Percentiles rank a stretch among this genome's conserved stretches.
Conservation (phyloP, 139 green algal species). For the Coccomyxa sp. region DNA sequence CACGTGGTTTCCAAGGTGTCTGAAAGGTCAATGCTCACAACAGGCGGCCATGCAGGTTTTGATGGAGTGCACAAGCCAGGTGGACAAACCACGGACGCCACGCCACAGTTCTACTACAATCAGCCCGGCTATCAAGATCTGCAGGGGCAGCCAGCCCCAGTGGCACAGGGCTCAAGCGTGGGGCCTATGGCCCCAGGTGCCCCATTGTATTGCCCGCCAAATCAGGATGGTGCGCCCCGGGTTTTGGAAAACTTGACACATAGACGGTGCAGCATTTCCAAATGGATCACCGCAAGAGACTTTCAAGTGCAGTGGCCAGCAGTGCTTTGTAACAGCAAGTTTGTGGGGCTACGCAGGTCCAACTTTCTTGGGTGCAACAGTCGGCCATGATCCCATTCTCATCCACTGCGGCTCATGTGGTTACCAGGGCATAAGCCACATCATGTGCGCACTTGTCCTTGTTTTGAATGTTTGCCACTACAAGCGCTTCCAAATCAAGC, state of each 20-base stretch:
- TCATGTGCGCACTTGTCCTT: background rate
- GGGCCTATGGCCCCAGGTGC: background rate
- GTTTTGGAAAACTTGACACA: too few species aligned
- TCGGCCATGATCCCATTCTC: conserved; percentile 9
- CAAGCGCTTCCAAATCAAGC: background rate
- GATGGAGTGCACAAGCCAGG: background rate
- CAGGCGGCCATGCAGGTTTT: background rate
- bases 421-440: conserved; percentile 1
- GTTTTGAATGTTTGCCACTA: background rate
- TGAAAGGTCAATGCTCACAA: background rate
- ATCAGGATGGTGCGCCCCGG: background rate
- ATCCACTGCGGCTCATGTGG: conserved; percentile 18
- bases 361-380: conserved; percentile 13
- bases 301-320: too few species aligned
- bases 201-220: background rate
- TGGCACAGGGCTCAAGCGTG: background rate
- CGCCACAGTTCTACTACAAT: background rate
- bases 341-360: background rate
- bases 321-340: too few species aligned
- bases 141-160: background rate
- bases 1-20: too few species aligned
- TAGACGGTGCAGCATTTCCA: too few species aligned
- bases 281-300: too few species aligned
- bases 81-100: background rate
- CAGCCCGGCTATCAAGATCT: background rate